Base-by-base conservation (phyloP, 2,329 filamentous ascomycete genomes). In the Teratosphaeriaceae sp. region DNA sequence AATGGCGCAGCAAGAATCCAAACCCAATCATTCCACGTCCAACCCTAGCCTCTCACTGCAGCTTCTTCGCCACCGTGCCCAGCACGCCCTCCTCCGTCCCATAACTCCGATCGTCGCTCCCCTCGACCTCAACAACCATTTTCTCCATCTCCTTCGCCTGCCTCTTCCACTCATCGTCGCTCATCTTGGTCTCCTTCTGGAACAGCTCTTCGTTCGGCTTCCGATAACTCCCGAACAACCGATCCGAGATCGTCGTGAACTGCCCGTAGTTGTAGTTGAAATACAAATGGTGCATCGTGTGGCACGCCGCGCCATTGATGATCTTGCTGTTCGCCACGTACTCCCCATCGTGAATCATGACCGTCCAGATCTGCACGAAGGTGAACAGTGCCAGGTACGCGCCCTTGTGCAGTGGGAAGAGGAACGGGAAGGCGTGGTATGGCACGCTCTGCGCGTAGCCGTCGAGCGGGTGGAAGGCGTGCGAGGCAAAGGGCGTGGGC, bases 321-420 rank as follows among this genome's bases (percentile, higher is more conserved):
- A 96, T 66, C n/a, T 88, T 84, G 58, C 84, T 87, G 68, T 96
- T 85, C 59, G 88, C 84, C 13, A 94, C 79, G 63, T 94, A 96
- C 69, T 97, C 90, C 58, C 90, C 90, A 58, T 97, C 90, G 66
- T 97, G 80, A 59, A 97, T 96, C 69, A 96, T 76, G 57, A 97
- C 87, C 29, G 89, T 94, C 90, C 90, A 97, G 67, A 96, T 79
- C 69, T 97, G 94, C 71, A 97, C 86, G 63, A 94, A 94, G 56
- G 84, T 72, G 69, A 96, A 97, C 27, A 95, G 79, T 9, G 75
- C 75, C 39, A 96, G 81, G 60, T 89, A 95, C 22, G 87, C 84
- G 61, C 88, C 76, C 70, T 96, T 96, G 65, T 95, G 87, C 23
- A 97, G 76, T 1, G 90, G 90, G 67, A 96, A 92, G 57, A 96